Conservation (phyloP, 2,329 filamentous ascomycete species). For the Colletotrichum kahawae region DNA sequence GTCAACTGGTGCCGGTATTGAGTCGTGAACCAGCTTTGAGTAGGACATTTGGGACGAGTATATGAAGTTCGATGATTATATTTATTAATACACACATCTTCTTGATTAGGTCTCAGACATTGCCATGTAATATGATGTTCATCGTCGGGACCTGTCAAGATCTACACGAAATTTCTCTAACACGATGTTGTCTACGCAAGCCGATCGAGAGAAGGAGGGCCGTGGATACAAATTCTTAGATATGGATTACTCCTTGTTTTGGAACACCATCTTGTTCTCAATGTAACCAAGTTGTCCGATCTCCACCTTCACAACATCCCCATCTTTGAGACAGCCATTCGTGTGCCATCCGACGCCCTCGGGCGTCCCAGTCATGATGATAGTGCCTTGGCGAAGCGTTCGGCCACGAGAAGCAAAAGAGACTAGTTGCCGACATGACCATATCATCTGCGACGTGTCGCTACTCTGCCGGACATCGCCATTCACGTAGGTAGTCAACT, state of each 20-base stretch:
- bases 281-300: neutral
- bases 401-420: slow-evolving; percentile 29
- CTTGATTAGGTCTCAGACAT: neutral
- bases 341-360: slow-evolving; percentile 28
- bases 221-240: neutral
- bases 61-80: neutral
- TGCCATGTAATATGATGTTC: neutral
- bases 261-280: neutral
- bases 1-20: neutral
- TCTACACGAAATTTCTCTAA: neutral
- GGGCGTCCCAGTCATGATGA: slow-evolving; percentile 52
- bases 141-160: neutral
- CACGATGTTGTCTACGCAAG: neutral
- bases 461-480: slow-evolving; percentile 50
- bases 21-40: neutral
- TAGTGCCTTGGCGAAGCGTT: slow-evolving; percentile 42
- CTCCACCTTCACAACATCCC: neutral
- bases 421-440: slow-evolving; percentile 22
- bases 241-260: neutral
- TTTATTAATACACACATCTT: neutral
- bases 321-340: neutral
- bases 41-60: neutral
- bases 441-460: neutral
- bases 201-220: neutral
- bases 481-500: slow-evolving; percentile 50